Percentiles rank a stretch among this genome's conserved stretches.
phyloP scores from a whole-genome alignment of 495 filamentous ascomycete genomes.

The Sphaerosporella brunnea region DNA sequence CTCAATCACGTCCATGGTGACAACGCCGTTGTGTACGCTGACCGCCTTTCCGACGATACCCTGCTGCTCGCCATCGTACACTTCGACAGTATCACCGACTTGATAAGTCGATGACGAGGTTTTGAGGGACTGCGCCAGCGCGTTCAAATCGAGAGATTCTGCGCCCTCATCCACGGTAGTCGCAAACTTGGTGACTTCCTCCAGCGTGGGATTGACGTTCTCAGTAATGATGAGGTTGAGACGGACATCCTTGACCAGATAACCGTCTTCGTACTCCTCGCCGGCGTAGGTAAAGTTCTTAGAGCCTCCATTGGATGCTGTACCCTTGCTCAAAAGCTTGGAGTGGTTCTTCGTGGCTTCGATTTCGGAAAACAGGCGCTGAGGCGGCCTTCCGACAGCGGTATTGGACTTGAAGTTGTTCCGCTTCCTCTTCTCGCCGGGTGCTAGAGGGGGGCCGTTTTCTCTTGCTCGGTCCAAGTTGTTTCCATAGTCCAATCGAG shows the following conservation, averaged over 20 bases:
- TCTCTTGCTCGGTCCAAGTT: conserved; percentile 45
- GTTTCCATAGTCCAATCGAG: conserved; percentile 77
- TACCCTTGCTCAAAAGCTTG: conserved; percentile 46
- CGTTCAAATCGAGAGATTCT: conserved; percentile 79
- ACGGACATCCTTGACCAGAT: conserved; percentile 84
- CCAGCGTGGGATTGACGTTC: conserved; percentile 79
- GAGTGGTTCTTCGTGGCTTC: conserved; percentile 81
- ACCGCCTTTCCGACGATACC: conserved; percentile 71
- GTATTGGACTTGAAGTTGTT: conserved; percentile 31
- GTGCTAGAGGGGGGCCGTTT: conserved; percentile 36
- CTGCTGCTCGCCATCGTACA: conserved; percentile 90
- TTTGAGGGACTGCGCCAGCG: conserved; percentile 71
- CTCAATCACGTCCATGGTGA: conserved; percentile 70
- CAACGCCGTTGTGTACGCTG: conserved; percentile 79
- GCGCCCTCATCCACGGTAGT: conserved; percentile 68
- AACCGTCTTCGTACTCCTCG: conserved; percentile 83
- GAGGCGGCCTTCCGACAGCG: conserved; percentile 52
- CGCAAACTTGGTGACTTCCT: conserved; percentile 91
- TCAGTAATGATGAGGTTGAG: conserved; percentile 65
- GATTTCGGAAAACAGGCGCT: conserved; percentile 77
- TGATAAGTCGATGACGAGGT: conserved; percentile 63
- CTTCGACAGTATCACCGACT: conserved; percentile 83
- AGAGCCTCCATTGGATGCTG: conserved; percentile 30
- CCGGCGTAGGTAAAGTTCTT: conserved; percentile 70
- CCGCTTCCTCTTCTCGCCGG: conserved; percentile 58